A percentile compares a stretch with the other conserved stretches of the same genome.
phyloP scores from a whole-genome alignment of 768 basidiomycete species.

The Tricholoma furcatifolium region DNA sequence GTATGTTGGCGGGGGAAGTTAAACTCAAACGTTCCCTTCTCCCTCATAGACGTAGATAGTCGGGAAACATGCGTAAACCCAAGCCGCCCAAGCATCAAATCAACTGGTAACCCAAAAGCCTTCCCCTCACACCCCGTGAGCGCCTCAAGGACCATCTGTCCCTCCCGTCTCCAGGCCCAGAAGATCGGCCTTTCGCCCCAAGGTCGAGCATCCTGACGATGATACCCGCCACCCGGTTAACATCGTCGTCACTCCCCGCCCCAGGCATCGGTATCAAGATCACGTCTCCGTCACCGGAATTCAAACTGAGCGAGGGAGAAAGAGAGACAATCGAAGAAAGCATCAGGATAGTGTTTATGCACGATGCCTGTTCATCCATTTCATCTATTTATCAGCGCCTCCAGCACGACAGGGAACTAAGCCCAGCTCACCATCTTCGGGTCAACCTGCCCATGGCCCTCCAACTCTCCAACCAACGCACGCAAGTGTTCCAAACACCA shows the following conservation, averaged over 20 bases:
- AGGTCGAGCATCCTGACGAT: slow-evolving; percentile 78
- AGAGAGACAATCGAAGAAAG: slow-evolving; percentile 48
- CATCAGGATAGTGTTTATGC: slow-evolving; percentile 54
- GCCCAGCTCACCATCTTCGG: slow-evolving; percentile 37
- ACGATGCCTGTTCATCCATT: slow-evolving; percentile 25
- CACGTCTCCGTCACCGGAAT: slow-evolving; percentile 53
- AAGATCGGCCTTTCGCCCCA: slow-evolving; percentile 50
- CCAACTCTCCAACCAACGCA: slow-evolving; percentile 33
- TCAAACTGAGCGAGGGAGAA: slow-evolving; percentile 37
- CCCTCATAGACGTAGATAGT: slow-evolving; percentile 23
- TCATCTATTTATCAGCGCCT: too few species aligned
- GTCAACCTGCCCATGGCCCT: slow-evolving; percentile 19
- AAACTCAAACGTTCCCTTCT: slow-evolving; percentile 24
- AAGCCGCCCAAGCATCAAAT: slow-evolving; percentile 85
- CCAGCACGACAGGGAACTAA: not conserved
- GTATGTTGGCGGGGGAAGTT: slow-evolving; percentile 66
- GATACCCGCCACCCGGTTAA: slow-evolving; percentile 70
- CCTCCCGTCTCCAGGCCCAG: slow-evolving; percentile 48
- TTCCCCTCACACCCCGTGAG: slow-evolving; percentile 68
- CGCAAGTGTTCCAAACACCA: slow-evolving; percentile 48
- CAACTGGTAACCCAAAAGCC: slow-evolving; percentile 76
- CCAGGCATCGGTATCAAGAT: too few species aligned
- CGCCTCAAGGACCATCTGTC: slow-evolving; percentile 71
- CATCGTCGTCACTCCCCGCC: too few species aligned
- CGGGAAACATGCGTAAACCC: slow-evolving; percentile 22